Conservation (phyloP, 768 basidiomycete species). For the Tulasnella sp. region DNA sequence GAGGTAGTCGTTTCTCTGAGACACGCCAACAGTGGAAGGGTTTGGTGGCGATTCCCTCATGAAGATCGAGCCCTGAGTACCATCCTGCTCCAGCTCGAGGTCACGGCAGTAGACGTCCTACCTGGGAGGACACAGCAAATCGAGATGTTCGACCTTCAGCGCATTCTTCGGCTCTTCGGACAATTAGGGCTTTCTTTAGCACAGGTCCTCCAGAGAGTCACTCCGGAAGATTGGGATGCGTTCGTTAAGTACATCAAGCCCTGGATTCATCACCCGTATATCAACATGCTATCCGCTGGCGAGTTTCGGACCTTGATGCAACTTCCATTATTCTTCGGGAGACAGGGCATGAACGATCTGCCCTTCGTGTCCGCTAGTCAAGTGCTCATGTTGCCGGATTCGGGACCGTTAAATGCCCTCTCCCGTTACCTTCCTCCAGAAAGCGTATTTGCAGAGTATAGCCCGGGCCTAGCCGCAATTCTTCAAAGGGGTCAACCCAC, state of each 20-base stretch:
- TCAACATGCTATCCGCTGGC: neutral
- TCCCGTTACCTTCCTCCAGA: neutral
- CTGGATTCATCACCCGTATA: neutral
- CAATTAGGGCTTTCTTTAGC: neutral
- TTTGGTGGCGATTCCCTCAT: neutral
- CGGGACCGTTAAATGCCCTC: neutral
- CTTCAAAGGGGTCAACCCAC: neutral
- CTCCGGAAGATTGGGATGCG: neutral
- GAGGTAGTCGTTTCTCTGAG: neutral
- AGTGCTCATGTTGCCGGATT: neutral
- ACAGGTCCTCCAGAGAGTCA: neutral
- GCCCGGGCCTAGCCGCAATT: neutral
- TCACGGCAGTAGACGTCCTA: neutral
- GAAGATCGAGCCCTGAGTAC: neutral
- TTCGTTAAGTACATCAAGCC: neutral
- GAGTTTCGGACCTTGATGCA: neutral
- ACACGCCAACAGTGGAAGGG: neutral
- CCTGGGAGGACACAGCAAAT: neutral
- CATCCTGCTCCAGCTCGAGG: neutral
- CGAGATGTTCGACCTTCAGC: too few species aligned
- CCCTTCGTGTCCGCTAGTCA: neutral
- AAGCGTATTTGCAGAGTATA: neutral
- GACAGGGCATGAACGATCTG: neutral
- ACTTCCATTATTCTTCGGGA: neutral
- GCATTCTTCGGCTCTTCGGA: neutral